Conservation (phyloP, 345 rosid species). For the Pistacia atlantica region DNA sequence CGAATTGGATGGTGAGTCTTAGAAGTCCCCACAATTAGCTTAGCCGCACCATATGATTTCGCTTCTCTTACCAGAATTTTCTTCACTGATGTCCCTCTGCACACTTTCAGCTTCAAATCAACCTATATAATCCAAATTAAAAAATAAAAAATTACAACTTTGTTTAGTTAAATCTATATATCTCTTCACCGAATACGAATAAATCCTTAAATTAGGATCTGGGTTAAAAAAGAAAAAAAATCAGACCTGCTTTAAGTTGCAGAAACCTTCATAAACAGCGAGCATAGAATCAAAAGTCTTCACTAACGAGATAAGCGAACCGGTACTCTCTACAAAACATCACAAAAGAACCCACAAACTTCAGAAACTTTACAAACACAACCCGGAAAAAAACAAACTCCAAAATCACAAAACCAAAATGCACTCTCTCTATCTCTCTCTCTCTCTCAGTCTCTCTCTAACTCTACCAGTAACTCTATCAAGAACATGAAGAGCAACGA, state of each 20-base stretch:
- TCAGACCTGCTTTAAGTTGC: constrained; percentile 85
- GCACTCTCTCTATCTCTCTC: no score
- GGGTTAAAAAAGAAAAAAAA: neutral
- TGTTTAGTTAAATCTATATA: neutral
- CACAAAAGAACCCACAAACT: neutral
- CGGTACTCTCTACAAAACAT: constrained; percentile 52
- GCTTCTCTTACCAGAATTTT: constrained; percentile 79
- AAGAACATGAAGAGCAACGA: constrained; percentile 88
- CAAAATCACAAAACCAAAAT: neutral
- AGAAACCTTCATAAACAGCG: constrained; percentile 90
- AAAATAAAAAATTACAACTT: neutral
- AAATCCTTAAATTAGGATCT: neutral
- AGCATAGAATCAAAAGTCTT: constrained; percentile 78
- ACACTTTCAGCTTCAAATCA: constrained; percentile 87
- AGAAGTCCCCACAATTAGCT: constrained; percentile 70
- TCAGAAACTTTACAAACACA: neutral
- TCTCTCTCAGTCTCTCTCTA: no score
- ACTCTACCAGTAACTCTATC: constrained; percentile 48
- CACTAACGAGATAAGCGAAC: constrained; percentile 72
- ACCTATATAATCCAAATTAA: constrained; percentile 43
- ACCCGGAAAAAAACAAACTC: neutral
- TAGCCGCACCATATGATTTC: constrained; percentile 53
- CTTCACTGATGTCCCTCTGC: constrained; percentile 69
- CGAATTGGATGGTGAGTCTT: constrained; percentile 50
- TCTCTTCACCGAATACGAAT: neutral